Evolutionary conservation across 495 filamentous ascomycete species (phyloP).

Genomic region (Penicillium chermesinum): DNA sequence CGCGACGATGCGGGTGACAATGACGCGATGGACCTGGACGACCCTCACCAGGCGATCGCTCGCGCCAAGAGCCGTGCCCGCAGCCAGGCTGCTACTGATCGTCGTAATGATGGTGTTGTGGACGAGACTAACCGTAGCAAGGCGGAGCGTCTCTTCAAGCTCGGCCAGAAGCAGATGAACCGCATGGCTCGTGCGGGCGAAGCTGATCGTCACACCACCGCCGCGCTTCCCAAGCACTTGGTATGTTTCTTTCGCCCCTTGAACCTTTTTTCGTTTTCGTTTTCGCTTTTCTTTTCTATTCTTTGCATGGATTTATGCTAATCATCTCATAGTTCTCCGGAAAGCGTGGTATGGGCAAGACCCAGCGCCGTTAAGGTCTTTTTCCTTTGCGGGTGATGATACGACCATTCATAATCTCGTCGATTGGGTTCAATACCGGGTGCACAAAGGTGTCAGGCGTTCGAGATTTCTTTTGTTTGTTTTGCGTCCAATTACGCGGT

Average conservation of each 20-base stretch:
- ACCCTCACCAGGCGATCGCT: slow-evolving; percentile 53
- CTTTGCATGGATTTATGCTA: slow-evolving; percentile 14
- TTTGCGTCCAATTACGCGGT: background rate
- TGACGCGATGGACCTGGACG: slow-evolving; percentile 88
- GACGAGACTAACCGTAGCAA: slow-evolving; percentile 54
- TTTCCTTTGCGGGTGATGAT: slow-evolving; percentile 17
- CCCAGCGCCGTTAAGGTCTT: slow-evolving; percentile 46
- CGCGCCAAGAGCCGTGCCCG: slow-evolving; percentile 74
- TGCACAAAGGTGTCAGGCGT: slow-evolving; percentile 35
- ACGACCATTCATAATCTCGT: slow-evolving; percentile 34
- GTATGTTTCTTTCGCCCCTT: slow-evolving; percentile 59
- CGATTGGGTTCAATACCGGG: slow-evolving; percentile 31
- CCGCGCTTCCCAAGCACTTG: slow-evolving; percentile 83
- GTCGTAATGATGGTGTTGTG: slow-evolving; percentile 69
- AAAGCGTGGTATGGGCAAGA: slow-evolving; percentile 57
- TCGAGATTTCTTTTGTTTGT: slow-evolving; percentile 6
- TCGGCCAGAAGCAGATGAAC: slow-evolving; percentile 98
- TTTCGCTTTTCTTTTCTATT: slow-evolving; percentile 4
- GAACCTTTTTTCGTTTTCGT: too few relatives aligned
- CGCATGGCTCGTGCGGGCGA: slow-evolving; percentile 93
- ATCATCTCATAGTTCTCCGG: slow-evolving; percentile 45
- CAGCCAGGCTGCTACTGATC: slow-evolving; percentile 70
- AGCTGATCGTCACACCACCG: slow-evolving; percentile 85
- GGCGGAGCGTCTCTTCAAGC: slow-evolving; percentile 78
- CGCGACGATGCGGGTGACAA: slow-evolving; percentile 56